phyloP scores from a whole-genome alignment of 305 asterid species.

The Solanum hybrid region DNA sequence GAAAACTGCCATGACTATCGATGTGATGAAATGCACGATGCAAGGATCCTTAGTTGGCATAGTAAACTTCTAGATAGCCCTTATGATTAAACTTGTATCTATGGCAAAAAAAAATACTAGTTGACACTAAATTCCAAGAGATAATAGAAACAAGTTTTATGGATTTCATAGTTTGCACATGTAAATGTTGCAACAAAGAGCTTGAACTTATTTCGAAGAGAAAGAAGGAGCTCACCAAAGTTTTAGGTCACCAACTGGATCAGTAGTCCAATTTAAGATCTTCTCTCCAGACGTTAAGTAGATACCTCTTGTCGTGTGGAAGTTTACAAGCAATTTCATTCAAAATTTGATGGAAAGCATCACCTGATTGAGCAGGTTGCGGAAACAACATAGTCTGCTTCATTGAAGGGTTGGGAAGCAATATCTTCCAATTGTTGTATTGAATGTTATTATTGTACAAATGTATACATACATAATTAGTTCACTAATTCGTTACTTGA shows the following conservation, averaged over 20 bases:
- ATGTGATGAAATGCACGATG: neutral
- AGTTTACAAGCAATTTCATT: conserved; percentile 58
- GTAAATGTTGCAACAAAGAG: neutral
- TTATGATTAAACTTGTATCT: neutral
- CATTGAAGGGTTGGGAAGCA: conserved; percentile 72
- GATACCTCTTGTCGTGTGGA: conserved; percentile 37
- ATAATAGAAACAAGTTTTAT: neutral
- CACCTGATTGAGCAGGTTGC: conserved; percentile 60
- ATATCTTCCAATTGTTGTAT: conserved; percentile 16
- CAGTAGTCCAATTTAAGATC: conserved; percentile 58
- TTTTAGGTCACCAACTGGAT: conserved; percentile 53
- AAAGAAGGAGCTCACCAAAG: conserved; percentile 10
- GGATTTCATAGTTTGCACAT: neutral
- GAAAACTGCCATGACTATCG: neutral
- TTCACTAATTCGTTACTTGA: no score
- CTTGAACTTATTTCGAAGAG: neutral
- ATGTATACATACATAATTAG: no score
- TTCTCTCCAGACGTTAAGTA: conserved; percentile 47
- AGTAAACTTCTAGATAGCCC: neutral
- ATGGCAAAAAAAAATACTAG: neutral
- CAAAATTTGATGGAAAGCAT: conserved; percentile 64
- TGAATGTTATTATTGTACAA: no score
- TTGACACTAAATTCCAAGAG: neutral
- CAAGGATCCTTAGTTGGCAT: neutral
- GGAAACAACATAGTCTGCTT: conserved; percentile 71